Base-by-base conservation (phyloP, 139 green algal species). In the Micractinium conductrix region DNA sequence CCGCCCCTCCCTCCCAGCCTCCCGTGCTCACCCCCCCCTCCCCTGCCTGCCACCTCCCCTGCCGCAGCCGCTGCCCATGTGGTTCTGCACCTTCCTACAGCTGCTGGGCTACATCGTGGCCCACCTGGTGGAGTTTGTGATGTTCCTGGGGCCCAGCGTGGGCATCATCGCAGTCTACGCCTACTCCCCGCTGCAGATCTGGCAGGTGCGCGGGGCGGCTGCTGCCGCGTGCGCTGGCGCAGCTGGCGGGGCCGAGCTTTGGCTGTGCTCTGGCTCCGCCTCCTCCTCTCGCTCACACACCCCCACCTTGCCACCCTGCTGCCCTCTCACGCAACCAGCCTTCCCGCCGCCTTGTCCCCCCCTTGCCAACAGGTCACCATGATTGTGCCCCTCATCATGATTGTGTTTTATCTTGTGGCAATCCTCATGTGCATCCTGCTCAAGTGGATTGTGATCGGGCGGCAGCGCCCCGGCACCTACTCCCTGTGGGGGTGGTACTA, bases 401-500 rank as follows among this genome's bases (percentile, higher is more conserved):
- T n/a, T n/a, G n/a, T n/a, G n/a, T n/a, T n/a, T n/a, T n/a, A n/a
- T n/a, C n/a, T n/a, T n/a, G n/a, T n/a, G n/a, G n/a, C n/a, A n/a
- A n/a, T n/a, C n/a, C n/a, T n/a, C 65, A 16, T 72, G 7, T 28
- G n/a, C 33, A 30, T 86, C 14, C 33, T 68, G 33, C 44, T 82
- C 30, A 82, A 81, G 63, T 86, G 81, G 68, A 45, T 43, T 24
- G 42, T 86, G 35, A 28, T 85, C 30, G 38, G 55, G 50, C 73
- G 68, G 33, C 75, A 72, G 33, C 69, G 48, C 21, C 40, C 40
- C n/a, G 68, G 81, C 24, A 73, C 75, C 35, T 68, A 68, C 40
- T 35, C 81, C 33, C 68, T 86, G 40, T 78, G 75, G 62, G 81
- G 81, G 33, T 81, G 40, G 68, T 43, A 62, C 40, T 86, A 86